Conservation (phyloP, 768 basidiomycete genomes). For the Omphalotus guepiniiformis region DNA sequence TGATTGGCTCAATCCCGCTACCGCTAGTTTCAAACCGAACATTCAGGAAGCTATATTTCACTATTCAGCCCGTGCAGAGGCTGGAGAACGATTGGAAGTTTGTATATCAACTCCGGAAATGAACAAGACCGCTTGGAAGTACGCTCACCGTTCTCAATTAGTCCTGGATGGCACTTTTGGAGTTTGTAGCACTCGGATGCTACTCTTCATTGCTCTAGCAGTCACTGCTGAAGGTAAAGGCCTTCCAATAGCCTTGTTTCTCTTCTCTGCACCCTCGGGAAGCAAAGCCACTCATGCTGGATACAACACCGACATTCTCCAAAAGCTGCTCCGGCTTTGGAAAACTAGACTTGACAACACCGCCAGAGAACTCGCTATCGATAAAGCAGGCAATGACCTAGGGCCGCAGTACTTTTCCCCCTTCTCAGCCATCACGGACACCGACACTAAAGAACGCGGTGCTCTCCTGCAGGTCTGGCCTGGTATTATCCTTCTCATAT, state of each 20-base stretch:
- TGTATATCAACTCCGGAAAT: slow-evolving; percentile 28
- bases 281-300: slow-evolving; percentile 21
- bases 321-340: slow-evolving; percentile 23
- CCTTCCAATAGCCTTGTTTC: slow-evolving; percentile 27
- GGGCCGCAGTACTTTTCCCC: too few species aligned
- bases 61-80: slow-evolving; percentile 17
- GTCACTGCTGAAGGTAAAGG: slow-evolving; percentile 22
- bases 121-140: slow-evolving; percentile 18
- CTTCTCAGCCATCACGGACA: slow-evolving; percentile 27
- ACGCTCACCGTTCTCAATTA: slow-evolving; percentile 15
- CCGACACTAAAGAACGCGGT: slow-evolving; percentile 15
- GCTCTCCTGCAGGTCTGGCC: slow-evolving; percentile 27
- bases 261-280: slow-evolving; percentile 28
- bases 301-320: slow-evolving; percentile 21
- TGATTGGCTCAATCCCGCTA: slow-evolving; percentile 9
- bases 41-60: slow-evolving; percentile 18
- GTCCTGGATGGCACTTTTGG: slow-evolving; percentile 21
- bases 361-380: too few species aligned
- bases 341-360: slow-evolving; percentile 13
- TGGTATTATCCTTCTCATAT: slow-evolving; percentile 28
- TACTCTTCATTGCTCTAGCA: slow-evolving; percentile 29
- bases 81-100: slow-evolving; percentile 23
- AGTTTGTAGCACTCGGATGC: slow-evolving; percentile 13
- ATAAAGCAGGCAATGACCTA: background rate
- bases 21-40: background rate